These are phyloP conservation scores for Aechmea fasciata DNA, from an alignment of 176 grass and related monocot species.

Conservation along the genomic window DNA sequence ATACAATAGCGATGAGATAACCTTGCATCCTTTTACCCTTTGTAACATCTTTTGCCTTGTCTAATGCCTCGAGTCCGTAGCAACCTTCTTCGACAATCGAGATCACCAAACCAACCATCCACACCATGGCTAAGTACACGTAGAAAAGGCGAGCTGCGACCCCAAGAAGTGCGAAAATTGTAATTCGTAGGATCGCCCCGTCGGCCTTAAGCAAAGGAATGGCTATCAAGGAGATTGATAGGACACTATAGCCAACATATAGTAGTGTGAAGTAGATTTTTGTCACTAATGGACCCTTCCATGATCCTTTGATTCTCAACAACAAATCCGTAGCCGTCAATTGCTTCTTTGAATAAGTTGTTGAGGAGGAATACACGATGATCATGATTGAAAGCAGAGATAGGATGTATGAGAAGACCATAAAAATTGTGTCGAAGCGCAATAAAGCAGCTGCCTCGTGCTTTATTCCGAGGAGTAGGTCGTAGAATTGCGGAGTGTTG, in stretches of 20 bases:
- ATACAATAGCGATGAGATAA: slow-evolving; percentile 15
- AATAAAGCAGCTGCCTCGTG: not conserved
- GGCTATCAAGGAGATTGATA: slow-evolving; percentile 19
- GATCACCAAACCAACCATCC: slow-evolving; percentile 26
- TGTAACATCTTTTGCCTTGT: slow-evolving; percentile 10
- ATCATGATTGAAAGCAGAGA: slow-evolving; percentile 10
- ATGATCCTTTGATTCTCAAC: slow-evolving; percentile 7
- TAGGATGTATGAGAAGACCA: slow-evolving; percentile 5
- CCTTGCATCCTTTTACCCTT: slow-evolving; percentile 20
- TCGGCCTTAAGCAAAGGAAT: slow-evolving; percentile 12
- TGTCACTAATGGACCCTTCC: slow-evolving; percentile 16
- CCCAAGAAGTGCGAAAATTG: not conserved
- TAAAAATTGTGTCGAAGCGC: not conserved
- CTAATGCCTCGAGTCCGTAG: slow-evolving; percentile 23
- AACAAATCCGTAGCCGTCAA: slow-evolving; percentile 7
- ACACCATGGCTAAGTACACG: slow-evolving; percentile 28
- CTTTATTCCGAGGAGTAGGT: slow-evolving; percentile 20
- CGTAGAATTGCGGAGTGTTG: slow-evolving; percentile 27
- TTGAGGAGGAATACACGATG: slow-evolving; percentile 12
- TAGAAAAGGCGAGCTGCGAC: slow-evolving; percentile 18
- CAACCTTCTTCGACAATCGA: slow-evolving; percentile 28
- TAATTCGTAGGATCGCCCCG: not conserved
- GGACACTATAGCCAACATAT: slow-evolving; percentile 11
- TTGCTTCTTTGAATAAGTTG: slow-evolving; percentile 13
- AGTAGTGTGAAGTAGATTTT: slow-evolving; percentile 24